Percentiles rank a stretch among this genome's conserved stretches.
These are phyloP conservation scores for Dichomitus squalens DNA, from an alignment of 1,284 basidiomycete genomes.

Conservation along the genomic window DNA sequence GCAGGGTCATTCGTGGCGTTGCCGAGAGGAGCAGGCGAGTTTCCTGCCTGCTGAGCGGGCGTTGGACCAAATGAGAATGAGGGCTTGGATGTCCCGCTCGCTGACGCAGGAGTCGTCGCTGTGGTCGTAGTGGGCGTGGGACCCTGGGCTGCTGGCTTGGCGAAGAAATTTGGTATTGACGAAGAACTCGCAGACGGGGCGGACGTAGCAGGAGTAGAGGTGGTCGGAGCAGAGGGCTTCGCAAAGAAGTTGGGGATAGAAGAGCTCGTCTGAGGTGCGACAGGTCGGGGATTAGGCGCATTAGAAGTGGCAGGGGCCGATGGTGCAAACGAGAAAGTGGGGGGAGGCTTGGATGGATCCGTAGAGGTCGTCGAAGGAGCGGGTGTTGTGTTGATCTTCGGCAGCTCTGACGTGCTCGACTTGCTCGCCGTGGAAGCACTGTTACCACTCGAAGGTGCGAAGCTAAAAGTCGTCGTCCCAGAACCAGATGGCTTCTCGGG, in stretches of 20 bases:
- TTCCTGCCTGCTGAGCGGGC: neutral
- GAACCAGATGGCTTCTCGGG: constrained; percentile 13
- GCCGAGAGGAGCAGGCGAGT: neutral
- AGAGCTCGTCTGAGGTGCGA: constrained; percentile 4
- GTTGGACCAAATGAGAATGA: constrained; percentile 18
- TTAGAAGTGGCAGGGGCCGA: constrained; percentile 12
- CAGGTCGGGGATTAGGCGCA: constrained; percentile 10
- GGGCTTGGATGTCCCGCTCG: constrained; percentile 10
- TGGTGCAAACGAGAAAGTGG: constrained; percentile 20
- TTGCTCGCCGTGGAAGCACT: constrained; percentile 5
- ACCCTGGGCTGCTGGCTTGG: constrained; percentile 7
- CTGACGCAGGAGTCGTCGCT: neutral
- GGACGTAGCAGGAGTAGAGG: constrained; percentile 1
- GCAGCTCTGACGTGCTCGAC: constrained; percentile 4
- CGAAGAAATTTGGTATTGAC: constrained; percentile 30
- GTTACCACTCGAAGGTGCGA: constrained; percentile 7
- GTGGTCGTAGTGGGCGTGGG: neutral
- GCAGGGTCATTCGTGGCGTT: constrained; percentile 2
- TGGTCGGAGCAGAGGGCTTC: constrained; percentile 12
- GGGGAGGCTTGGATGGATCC: constrained; percentile 12
- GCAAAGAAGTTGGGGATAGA: constrained; percentile 27
- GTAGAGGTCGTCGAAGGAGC: constrained; percentile 6
- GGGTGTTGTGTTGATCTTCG: constrained; percentile 10
- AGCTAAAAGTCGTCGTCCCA: constrained; percentile 8
- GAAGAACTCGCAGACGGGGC: constrained; percentile 6